phyloP scores from a whole-genome alignment of 352 stramenopile species.

The Globisporangium solare region DNA sequence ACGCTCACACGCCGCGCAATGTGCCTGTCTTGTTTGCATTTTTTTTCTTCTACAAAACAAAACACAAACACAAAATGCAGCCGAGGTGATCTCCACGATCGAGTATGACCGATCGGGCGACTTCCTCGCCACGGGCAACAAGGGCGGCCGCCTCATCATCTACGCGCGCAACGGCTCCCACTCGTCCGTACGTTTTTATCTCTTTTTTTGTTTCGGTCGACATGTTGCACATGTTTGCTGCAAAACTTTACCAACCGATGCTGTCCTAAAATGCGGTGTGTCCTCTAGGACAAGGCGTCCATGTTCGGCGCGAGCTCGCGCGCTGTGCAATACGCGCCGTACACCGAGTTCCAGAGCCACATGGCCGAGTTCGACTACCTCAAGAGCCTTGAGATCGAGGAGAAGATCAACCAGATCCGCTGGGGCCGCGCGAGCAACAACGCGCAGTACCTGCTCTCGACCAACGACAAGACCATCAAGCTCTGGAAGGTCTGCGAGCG shows the following conservation, averaged over 20 bases:
- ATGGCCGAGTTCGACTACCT: slow-evolving; percentile 98
- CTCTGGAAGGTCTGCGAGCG: slow-evolving; percentile 92
- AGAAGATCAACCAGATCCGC: slow-evolving; percentile 97
- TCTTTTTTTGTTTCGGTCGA: too few species aligned
- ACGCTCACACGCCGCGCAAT: neutral
- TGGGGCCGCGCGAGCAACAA: slow-evolving; percentile 89
- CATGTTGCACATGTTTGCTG: too few species aligned
- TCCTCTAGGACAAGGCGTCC: slow-evolving; percentile 17
- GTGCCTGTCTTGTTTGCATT: slow-evolving; percentile 3
- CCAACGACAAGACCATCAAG: slow-evolving; percentile 98
- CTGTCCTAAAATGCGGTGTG: too few species aligned
- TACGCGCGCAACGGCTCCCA: slow-evolving; percentile 57
- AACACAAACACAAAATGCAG: slow-evolving; percentile 36
- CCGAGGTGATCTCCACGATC: slow-evolving; percentile 93
- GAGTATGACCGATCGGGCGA: slow-evolving; percentile 91
- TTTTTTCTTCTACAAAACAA: neutral
- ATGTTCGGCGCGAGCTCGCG: slow-evolving; percentile 23
- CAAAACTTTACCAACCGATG: too few species aligned
- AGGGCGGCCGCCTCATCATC: slow-evolving; percentile 90
- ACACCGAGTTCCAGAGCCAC: slow-evolving; percentile 95
- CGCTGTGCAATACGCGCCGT: slow-evolving; percentile 58
- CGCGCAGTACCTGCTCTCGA: slow-evolving; percentile 91
- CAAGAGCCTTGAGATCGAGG: slow-evolving; percentile 96
- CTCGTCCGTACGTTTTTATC: slow-evolving; percentile 1
- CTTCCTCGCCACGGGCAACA: slow-evolving; percentile 93